phyloP scores from a whole-genome alignment of 345 rosid species.

The Brassica juncea region DNA sequence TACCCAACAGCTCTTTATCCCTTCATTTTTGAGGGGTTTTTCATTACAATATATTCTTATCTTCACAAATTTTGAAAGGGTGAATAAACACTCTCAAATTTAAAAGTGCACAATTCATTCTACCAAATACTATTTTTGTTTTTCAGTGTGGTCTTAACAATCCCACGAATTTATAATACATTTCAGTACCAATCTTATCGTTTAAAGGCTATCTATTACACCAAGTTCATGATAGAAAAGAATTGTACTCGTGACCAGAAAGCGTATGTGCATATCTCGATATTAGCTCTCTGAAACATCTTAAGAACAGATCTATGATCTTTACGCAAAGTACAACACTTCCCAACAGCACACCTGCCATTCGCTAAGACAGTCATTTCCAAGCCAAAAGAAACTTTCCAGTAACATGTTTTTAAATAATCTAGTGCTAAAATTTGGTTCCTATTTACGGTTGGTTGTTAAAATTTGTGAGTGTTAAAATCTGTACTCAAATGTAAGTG shows the following conservation, averaged over 20 bases:
- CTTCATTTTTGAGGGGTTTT: too few relatives aligned
- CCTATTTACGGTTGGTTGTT: neutral
- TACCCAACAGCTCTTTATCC: too few relatives aligned
- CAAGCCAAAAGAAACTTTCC: neutral
- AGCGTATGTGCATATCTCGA: slow-evolving; percentile 89
- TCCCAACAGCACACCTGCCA: slow-evolving; percentile 92
- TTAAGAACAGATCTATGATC: slow-evolving; percentile 87
- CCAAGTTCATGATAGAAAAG: neutral
- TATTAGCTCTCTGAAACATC: slow-evolving; percentile 72
- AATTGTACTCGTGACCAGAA: slow-evolving; percentile 87
- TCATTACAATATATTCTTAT: too few relatives aligned
- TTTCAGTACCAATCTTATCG: too few relatives aligned
- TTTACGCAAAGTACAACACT: slow-evolving; percentile 83
- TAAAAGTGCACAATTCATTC: too few relatives aligned
- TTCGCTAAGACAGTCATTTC: slow-evolving; percentile 8
- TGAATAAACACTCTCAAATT: too few relatives aligned
- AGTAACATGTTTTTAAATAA: neutral
- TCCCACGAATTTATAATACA: too few relatives aligned
- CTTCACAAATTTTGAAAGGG: too few relatives aligned
- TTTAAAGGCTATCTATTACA: too few relatives aligned
- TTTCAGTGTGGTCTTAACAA: too few relatives aligned
- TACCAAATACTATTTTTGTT: too few relatives aligned
- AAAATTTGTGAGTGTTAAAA: neutral
- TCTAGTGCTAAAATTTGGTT: neutral
- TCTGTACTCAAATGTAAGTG: neutral